Percentiles rank a stretch among this genome's conserved stretches.
Evolutionary conservation across 2,329 filamentous ascomycete species (phyloP).

Genomic region (Fusarium guadeloupense): DNA sequence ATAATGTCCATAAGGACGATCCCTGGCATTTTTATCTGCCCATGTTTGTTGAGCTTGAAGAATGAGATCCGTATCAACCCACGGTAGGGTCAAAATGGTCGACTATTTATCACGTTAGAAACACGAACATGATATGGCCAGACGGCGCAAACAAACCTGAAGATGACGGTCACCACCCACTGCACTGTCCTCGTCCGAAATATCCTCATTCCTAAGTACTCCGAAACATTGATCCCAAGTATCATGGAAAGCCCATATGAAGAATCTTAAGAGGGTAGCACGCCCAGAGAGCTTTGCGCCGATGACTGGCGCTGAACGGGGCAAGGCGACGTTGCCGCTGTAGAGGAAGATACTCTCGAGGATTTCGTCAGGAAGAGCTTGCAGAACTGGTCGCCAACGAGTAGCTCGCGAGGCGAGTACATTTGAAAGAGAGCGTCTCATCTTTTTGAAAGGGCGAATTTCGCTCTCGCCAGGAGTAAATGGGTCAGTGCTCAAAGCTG

Average conservation of each 20-base stretch:
- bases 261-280: slow-evolving; percentile 50
- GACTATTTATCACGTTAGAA: slow-evolving; percentile 47
- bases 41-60: slow-evolving; percentile 60
- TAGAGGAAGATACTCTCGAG: slow-evolving; percentile 62
- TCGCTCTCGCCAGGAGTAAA: background rate
- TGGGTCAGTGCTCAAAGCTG: background rate
- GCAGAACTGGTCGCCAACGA: slow-evolving; percentile 42
- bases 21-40: slow-evolving; percentile 51
- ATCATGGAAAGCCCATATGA: slow-evolving; percentile 50
- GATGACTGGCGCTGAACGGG: slow-evolving; percentile 55
- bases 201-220: slow-evolving; percentile 23
- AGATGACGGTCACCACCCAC: slow-evolving; percentile 52
- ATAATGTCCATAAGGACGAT: slow-evolving; percentile 49
- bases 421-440: slow-evolving; percentile 44
- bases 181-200: slow-evolving; percentile 1
- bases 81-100: slow-evolving; percentile 54
- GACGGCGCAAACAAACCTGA: slow-evolving; percentile 51
- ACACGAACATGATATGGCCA: background rate
- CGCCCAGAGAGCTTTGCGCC: slow-evolving; percentile 57
- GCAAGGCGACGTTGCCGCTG: slow-evolving; percentile 59
- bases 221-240: slow-evolving; percentile 54
- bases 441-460: slow-evolving; percentile 35
- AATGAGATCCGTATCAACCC: slow-evolving; percentile 57
- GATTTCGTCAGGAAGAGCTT: slow-evolving; percentile 60
- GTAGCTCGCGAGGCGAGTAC: slow-evolving; percentile 43